Evolutionary conservation across 2,329 filamentous ascomycete genomes (phyloP), one percentile per base, ranked within the genome.

Genomic region (Colletotrichum spinosum): DNA sequence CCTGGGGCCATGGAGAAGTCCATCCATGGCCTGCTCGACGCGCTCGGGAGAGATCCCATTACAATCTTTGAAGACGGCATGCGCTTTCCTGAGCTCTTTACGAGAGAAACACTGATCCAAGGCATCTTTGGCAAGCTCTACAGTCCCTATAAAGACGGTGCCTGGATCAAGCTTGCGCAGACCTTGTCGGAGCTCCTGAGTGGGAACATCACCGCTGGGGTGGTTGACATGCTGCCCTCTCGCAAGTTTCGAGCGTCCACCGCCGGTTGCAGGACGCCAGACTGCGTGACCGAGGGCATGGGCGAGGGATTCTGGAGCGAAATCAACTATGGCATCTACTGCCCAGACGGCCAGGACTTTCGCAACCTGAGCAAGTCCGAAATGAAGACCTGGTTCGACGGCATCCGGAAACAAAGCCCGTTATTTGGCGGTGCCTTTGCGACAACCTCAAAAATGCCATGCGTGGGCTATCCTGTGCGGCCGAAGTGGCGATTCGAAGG

Each of bases 401-500:
- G 55, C 9, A 70, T 79, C 12, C 52, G 67, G 10, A 38, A 55
- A 9, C 68, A 73, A 45, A 55, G 57, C 3, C 41, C 42, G 41
- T 3, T 54, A 6, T 60, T 55, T 25, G 57, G 57, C 10, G 13
- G 25, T 6, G 13, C 35, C 35, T 55, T 60, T 12, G 57, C 57
- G 12, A 13, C 42, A 8, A 54, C 50, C 8, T 53, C 57, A 3
- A 53, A 46, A 35, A n/a, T 83, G 4, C 63, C 70, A 8, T 85
- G 83, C 73, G 70, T 74, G 0, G 76, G 78, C 3, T 79, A 81
- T 71, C 69, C 49, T 1, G 69, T 79, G 33, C 73, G 74, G 2
- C 73, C 81, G 5, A 76, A 72, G 54, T 82, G 78, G 76, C 69
- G 74, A 17, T 83, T 81, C 70, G 69, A 68, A 8, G 76, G 76